Evolutionary conservation across 805 yeast species (phyloP), one percentile per base, ranked within the genome.

Genomic region (Candida ipomoeae): DNA sequence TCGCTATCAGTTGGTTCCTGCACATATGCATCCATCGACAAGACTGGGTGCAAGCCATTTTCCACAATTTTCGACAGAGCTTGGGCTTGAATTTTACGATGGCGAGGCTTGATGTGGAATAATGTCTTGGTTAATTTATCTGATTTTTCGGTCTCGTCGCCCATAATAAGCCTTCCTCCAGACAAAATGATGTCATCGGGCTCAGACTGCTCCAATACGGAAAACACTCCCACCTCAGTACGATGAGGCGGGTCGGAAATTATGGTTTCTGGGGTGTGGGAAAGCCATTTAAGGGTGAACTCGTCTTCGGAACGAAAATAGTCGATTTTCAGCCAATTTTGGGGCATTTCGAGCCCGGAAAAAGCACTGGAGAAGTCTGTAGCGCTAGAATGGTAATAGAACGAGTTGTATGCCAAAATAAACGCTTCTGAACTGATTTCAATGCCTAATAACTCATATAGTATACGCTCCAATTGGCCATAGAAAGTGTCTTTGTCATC

Each of bases 101-200:
- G 74, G 34, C 74, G 57, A 5, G 77, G 77, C 53, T 71, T 71
- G 13, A 70, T 62, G 53, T 74, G 78, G 57, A 74, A 72, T 50
- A 74, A 51, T 0, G 78, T 74, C 42, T 66, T 67, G 53, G 62
- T 53, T 23, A 44, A 51, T 32, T 44, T 48, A 35, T 38, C 32
- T 42, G 21, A 10, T 3, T 51, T 49, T 6, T 53, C 60, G 2
- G 49, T 46, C 7, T 45, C 48, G 21, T 58, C 58, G 37, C 65
- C 63, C 53, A 65, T 50, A 7, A 67, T 48, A 3, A 66, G 66
- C 41, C 78, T 51, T 14, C 68, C 55, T 0, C 78, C 78, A 18
- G 69, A 53, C 23, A 73, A 57, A 2, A 70, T 63, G 14, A 69
- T 40, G 55, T 74, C 78, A 38, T 70, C 74, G 1, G 50, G 46